Conservation (phyloP, 192 early-diverging fungal genomes). For the Cladochytrium replicatum region DNA sequence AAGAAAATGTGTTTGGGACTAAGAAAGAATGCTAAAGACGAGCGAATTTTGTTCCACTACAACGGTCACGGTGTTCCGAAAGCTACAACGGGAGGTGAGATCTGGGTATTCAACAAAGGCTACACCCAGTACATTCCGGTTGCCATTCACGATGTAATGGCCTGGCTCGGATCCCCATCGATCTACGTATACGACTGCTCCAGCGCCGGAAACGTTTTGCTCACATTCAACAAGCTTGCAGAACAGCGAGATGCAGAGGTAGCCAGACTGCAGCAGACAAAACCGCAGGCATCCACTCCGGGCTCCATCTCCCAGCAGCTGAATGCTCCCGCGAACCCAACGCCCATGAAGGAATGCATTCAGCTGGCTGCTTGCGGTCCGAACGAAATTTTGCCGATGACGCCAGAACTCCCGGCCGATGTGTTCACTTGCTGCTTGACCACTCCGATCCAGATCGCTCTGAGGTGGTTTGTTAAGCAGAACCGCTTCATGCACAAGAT, state of each 20-base stretch:
- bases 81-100: constrained; percentile 87
- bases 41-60: constrained; percentile 93
- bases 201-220: constrained; percentile 81
- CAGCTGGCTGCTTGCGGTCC: constrained; percentile 86
- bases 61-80: constrained; percentile 97
- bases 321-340: too few relatives aligned
- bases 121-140: constrained; percentile 99
- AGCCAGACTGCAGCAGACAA: not conserved
- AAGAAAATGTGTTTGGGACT: constrained; percentile 79
- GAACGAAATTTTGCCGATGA: constrained; percentile 80
- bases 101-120: constrained; percentile 97
- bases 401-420: constrained; percentile 91
- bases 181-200: constrained; percentile 98
- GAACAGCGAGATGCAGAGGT: constrained; percentile 70
- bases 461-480: constrained; percentile 83
- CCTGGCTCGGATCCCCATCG: constrained; percentile 89
- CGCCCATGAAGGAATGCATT: constrained; percentile 71
- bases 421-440: constrained; percentile 94
- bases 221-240: constrained; percentile 82
- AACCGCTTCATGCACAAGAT: constrained; percentile 66
- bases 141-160: constrained; percentile 80
- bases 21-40: constrained; percentile 79
- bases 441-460: constrained; percentile 86
- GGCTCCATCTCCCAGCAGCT: too few relatives aligned
- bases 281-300: too few relatives aligned